Evolutionary conservation across 23 red algal species (phyloP).

Genomic region (Pyropia yezoensis): DNA sequence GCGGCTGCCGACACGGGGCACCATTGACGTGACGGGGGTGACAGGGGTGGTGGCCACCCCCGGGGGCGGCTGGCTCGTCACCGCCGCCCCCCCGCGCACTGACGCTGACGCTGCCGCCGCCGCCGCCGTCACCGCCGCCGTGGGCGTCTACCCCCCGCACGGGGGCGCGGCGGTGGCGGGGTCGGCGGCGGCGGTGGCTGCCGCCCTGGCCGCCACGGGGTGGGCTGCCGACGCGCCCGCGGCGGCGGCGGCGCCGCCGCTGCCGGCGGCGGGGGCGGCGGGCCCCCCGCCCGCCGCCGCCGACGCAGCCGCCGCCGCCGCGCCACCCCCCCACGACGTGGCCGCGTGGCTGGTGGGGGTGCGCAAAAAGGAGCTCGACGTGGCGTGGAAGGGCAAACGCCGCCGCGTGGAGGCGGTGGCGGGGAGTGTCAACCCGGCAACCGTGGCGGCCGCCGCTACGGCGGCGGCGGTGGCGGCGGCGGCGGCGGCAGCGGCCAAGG

Average conservation of each 20-base stretch:
- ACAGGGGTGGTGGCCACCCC: too few relatives aligned
- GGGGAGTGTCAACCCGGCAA: background rate
- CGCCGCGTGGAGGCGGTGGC: background rate
- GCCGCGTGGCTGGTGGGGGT: background rate
- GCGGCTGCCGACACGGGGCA: too few relatives aligned
- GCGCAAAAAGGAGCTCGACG: constrained; percentile 6
- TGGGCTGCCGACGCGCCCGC: background rate
- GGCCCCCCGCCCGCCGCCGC: too few relatives aligned
- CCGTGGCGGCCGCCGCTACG: background rate
- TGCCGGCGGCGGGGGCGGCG: too few relatives aligned
- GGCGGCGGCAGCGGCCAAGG: background rate
- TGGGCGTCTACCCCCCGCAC: background rate
- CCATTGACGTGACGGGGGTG: too few relatives aligned
- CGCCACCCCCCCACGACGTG: background rate
- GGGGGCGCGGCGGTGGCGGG: background rate
- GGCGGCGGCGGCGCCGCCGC: too few relatives aligned
- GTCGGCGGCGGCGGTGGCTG: background rate
- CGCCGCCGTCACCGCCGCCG: background rate
- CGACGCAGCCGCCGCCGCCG: too few relatives aligned
- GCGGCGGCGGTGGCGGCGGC: background rate
- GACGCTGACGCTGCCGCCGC: background rate
- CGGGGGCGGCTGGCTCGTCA: too few relatives aligned
- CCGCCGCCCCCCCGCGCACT: background rate
- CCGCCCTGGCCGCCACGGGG: background rate
- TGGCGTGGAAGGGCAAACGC: constrained; percentile 11